Evolutionary conservation across 2,329 filamentous ascomycete genomes (phyloP).

Genomic region (Colletotrichum echinochloae): DNA sequence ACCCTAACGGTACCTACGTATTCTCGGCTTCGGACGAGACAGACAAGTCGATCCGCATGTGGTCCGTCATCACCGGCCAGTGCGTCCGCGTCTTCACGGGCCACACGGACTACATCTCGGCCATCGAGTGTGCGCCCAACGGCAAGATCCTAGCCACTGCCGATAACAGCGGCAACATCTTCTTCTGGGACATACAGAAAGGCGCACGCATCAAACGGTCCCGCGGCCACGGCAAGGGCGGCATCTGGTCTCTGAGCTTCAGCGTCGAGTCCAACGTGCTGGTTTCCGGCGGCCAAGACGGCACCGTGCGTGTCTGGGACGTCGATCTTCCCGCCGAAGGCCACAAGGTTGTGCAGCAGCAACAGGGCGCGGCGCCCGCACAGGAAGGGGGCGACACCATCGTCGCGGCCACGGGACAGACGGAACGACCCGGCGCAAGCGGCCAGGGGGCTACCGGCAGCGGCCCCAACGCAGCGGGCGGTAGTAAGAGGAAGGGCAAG

Average conservation of each 20-base stretch:
- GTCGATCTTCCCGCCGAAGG: slow-evolving; percentile 79
- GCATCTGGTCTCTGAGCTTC: slow-evolving; percentile 94
- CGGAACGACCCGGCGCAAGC: slow-evolving; percentile 45
- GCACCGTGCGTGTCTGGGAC: slow-evolving; percentile 95
- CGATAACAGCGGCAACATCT: slow-evolving; percentile 88
- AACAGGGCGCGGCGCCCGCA: slow-evolving; percentile 31
- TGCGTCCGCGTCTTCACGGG: slow-evolving; percentile 93
- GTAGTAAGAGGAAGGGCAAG: slow-evolving; percentile 82
- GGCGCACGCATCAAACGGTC: slow-evolving; percentile 91
- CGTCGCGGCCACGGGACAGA: slow-evolving; percentile 45
- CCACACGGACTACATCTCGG: slow-evolving; percentile 87
- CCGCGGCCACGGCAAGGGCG: slow-evolving; percentile 91
- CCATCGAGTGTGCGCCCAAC: slow-evolving; percentile 86
- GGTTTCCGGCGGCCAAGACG: slow-evolving; percentile 90
- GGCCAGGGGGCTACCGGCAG: slow-evolving; percentile 45
- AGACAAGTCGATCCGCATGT: slow-evolving; percentile 96
- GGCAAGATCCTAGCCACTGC: slow-evolving; percentile 93
- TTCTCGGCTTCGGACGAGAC: slow-evolving; percentile 90
- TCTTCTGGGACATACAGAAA: slow-evolving; percentile 93
- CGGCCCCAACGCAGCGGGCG: slow-evolving; percentile 46
- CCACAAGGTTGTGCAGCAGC: slow-evolving; percentile 61
- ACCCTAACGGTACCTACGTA: slow-evolving; percentile 92
- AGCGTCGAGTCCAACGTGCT: slow-evolving; percentile 92
- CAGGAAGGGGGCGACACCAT: slow-evolving; percentile 49
- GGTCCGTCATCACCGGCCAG: slow-evolving; percentile 88